Conservation (phyloP, 345 rosid genomes). For the Excoecaria agallocha region DNA sequence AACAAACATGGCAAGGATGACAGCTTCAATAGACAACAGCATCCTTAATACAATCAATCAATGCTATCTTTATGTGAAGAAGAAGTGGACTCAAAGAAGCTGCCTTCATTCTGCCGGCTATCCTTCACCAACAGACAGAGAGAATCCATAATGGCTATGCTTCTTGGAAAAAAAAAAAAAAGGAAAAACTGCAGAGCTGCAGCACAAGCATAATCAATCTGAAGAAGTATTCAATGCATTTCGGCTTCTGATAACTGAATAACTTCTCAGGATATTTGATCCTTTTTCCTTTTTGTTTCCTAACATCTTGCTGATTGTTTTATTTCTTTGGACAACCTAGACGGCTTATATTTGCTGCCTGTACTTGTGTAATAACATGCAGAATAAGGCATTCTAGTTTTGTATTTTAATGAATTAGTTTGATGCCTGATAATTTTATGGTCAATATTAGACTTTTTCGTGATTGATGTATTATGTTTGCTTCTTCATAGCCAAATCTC, state of each 20-base stretch:
- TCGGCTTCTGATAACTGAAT: background rate
- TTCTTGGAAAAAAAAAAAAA: background rate
- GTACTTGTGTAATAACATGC: background rate
- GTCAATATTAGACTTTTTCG: background rate
- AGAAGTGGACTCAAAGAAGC: background rate
- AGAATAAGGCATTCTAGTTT: background rate
- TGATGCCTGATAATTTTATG: background rate
- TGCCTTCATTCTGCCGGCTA: background rate
- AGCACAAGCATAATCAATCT: background rate
- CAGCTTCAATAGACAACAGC: background rate
- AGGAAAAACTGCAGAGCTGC: background rate
- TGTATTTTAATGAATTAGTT: background rate
- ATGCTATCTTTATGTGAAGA: background rate
- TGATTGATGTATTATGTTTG: background rate
- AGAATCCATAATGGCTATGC: background rate
- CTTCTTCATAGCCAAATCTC: background rate
- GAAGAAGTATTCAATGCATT: background rate
- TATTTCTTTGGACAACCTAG: background rate
- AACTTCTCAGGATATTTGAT: background rate
- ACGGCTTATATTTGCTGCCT: background rate
- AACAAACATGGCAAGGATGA: background rate
- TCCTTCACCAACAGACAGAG: background rate
- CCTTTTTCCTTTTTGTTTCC: background rate
- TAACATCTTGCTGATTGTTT: background rate
- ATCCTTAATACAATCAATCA: conserved; percentile 1